Conservation (phyloP, 1,284 basidiomycete genomes). For the Peniophora sp. region DNA sequence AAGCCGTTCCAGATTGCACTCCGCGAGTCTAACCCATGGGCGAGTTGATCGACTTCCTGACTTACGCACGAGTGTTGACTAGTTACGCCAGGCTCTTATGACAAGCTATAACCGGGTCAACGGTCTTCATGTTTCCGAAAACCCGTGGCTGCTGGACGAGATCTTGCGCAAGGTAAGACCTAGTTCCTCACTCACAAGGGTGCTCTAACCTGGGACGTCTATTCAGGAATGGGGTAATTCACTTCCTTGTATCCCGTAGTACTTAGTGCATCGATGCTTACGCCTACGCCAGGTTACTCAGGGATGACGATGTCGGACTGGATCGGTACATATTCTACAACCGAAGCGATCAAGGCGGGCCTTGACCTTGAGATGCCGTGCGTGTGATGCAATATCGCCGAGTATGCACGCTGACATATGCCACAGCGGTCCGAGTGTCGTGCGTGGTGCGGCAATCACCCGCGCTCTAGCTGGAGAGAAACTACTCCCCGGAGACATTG, state of each 20-base stretch:
- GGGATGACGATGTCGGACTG: conserved; percentile 63
- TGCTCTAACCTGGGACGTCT: not conserved
- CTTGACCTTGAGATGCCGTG: conserved; percentile 68
- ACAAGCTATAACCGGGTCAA: conserved; percentile 55
- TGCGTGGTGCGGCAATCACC: conserved; percentile 36
- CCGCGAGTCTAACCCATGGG: conserved; percentile 49
- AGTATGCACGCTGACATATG: conserved; percentile 6
- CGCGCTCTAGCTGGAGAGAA: conserved; percentile 32
- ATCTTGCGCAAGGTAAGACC: conserved; percentile 39
- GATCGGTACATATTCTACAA: conserved; percentile 43
- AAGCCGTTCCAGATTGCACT: conserved; percentile 68
- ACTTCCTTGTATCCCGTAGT: not conserved
- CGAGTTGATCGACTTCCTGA: conserved; percentile 46
- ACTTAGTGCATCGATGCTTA: conserved; percentile 22
- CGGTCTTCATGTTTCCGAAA: conserved; percentile 59
- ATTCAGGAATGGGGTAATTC: not conserved
- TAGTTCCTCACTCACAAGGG: not conserved
- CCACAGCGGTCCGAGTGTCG: conserved; percentile 33
- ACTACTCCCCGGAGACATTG: conserved; percentile 36
- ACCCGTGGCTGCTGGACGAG: conserved; percentile 41
- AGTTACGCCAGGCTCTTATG: conserved; percentile 2
- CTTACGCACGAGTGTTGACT: conserved; percentile 1
- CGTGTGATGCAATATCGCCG: too few relatives aligned
- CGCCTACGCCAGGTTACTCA: conserved; percentile 50
- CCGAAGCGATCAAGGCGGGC: conserved; percentile 52